Percentiles rank a stretch among this genome's conserved stretches.
Evolutionary conservation across 2,329 filamentous ascomycete genomes (phyloP).

Genomic region (Monosporascus sp.): DNA sequence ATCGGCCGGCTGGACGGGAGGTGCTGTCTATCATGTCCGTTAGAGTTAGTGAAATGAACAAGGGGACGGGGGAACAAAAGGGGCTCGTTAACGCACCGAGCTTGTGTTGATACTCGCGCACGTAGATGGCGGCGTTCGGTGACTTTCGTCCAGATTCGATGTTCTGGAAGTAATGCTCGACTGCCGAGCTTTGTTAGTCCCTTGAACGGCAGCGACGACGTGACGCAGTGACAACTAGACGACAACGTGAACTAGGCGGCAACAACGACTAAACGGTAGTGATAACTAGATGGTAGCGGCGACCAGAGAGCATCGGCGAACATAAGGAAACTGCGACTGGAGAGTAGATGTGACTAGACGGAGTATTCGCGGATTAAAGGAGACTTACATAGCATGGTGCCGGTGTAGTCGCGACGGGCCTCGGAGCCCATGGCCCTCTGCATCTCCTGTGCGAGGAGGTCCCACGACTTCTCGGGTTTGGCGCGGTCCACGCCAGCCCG

Average conservation of each 20-base stretch:
- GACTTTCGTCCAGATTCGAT: slow-evolving; percentile 32
- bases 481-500: slow-evolving; percentile 20
- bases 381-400: slow-evolving; percentile 35
- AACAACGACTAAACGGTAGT: no score
- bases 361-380: background rate
- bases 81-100: slow-evolving; percentile 10
- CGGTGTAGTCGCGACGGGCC: slow-evolving; percentile 35
- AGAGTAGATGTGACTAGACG: no score
- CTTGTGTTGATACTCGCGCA: slow-evolving; percentile 26
- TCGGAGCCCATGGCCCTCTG: slow-evolving; percentile 27
- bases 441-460: slow-evolving; percentile 34
- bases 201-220: no score
- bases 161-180: slow-evolving; percentile 43
- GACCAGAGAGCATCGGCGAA: no score
- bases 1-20: no score
- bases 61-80: no score
- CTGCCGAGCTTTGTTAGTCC: slow-evolving; percentile 17
- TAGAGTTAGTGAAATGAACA: no score
- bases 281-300: no score
- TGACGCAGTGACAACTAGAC: no score
- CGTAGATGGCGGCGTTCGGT: slow-evolving; percentile 30
- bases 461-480: slow-evolving; percentile 29
- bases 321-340: no score
- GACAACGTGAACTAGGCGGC: no score
- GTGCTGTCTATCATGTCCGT: no score